A percentile compares a stretch with the other conserved stretches of the same genome.
Conservation (phyloP, 306 rosid genomes). For the Ceratonia siliqua region DNA sequence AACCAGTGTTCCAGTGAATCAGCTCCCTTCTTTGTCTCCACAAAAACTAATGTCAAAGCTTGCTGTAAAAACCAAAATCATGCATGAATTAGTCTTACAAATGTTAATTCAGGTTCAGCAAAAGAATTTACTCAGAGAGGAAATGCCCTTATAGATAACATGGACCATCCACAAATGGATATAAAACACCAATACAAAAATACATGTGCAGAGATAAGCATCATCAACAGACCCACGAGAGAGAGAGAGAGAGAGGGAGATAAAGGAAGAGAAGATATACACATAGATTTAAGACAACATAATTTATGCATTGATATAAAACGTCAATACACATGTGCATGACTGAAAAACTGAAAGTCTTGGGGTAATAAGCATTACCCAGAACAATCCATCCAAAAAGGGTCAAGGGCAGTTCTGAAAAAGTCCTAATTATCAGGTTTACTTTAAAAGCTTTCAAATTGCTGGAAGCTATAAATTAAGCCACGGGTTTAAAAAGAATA, state of each 20-base stretch:
- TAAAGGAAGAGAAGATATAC: too few relatives aligned
- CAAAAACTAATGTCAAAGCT: conserved; percentile 69
- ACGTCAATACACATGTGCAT: neutral
- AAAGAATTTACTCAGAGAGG: neutral
- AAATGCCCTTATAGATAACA: neutral
- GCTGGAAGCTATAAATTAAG: neutral
- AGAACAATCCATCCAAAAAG: neutral
- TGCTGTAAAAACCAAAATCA: conserved; percentile 46
- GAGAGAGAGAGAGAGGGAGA: neutral
- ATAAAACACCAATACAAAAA: neutral
- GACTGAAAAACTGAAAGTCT: neutral
- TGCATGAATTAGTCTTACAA: neutral
- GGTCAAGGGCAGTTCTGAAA: neutral
- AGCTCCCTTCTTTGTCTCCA: conserved; percentile 85
- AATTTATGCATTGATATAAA: neutral
- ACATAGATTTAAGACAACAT: neutral
- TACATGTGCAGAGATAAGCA: neutral
- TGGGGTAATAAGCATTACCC: neutral
- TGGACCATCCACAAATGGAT: neutral
- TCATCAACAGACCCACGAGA: neutral
- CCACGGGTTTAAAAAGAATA: neutral
- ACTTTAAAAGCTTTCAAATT: neutral
- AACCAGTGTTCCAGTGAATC: conserved; percentile 74
- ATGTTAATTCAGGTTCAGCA: neutral
- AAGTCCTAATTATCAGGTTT: neutral